phyloP scores from a whole-genome alignment of 805 yeast species.

The Nakazawaea molendinolei region DNA sequence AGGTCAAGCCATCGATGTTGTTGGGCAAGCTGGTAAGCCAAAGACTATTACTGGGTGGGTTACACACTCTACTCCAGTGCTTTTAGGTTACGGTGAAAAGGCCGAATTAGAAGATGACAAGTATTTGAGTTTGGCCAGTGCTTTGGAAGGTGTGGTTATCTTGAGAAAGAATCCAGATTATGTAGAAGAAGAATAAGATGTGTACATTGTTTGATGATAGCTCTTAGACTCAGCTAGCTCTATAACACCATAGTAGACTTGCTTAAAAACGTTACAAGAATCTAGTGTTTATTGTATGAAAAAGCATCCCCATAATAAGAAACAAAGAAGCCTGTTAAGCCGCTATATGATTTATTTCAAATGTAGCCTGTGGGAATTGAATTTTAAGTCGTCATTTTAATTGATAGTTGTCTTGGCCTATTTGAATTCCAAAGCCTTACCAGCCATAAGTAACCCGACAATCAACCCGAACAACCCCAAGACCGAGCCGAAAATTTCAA shows the following conservation, averaged over 20 bases:
- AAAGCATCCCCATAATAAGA: too few species aligned
- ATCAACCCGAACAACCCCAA: conserved; percentile 93
- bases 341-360: too few species aligned
- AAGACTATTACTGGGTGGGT: conserved; percentile 99
- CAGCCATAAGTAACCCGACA: conserved; percentile 96
- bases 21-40: conserved; percentile 99
- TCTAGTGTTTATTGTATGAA: too few species aligned
- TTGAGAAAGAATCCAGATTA: conserved; percentile 85
- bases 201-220: neutral
- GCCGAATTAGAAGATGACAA: conserved; percentile 96
- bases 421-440: conserved; percentile 83
- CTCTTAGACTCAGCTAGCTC: too few species aligned
- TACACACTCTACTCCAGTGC: conserved; percentile 95
- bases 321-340: too few species aligned
- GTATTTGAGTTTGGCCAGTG: conserved; percentile 72
- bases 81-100: conserved; percentile 88
- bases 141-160: conserved; percentile 90
- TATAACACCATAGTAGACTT: too few species aligned
- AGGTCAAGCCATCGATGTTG: conserved; percentile 98
- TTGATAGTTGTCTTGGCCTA: too few species aligned
- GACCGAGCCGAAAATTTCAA: conserved; percentile 96
- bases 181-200: conserved; percentile 45
- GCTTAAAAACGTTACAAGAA: too few species aligned
- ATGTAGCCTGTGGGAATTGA: too few species aligned
- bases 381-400: too few species aligned